phyloP scores from a whole-genome alignment of 495 filamentous ascomycete species.

The Talaromyces proteolyticus region DNA sequence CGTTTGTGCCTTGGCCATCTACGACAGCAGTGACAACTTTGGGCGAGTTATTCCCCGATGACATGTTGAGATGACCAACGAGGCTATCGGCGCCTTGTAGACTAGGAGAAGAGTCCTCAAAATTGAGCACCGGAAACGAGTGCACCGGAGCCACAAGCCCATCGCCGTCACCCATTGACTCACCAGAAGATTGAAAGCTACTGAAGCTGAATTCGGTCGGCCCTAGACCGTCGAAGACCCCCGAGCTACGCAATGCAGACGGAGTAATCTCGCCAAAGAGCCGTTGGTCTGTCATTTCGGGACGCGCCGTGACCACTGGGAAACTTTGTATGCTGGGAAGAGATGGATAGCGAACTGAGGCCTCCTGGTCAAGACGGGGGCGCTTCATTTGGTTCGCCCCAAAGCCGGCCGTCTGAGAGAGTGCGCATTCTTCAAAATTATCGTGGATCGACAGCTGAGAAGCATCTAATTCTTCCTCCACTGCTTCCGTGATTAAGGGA shows the following conservation, averaged over 20 bases:
- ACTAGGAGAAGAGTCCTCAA: slow-evolving; percentile 46
- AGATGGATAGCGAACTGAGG: slow-evolving; percentile 34
- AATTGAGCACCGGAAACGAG: slow-evolving; percentile 33
- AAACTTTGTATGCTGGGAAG: slow-evolving; percentile 38
- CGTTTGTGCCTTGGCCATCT: slow-evolving; percentile 24
- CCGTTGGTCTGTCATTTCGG: slow-evolving; percentile 34
- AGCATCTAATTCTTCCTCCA: slow-evolving; percentile 47
- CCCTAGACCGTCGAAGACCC: slow-evolving; percentile 26
- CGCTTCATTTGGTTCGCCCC: slow-evolving; percentile 19
- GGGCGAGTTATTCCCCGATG: slow-evolving; percentile 26
- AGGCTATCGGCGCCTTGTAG: slow-evolving; percentile 62
- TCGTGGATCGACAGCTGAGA: slow-evolving; percentile 58
- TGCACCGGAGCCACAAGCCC: slow-evolving; percentile 32
- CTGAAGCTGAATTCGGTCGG: slow-evolving; percentile 25
- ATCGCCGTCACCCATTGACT: slow-evolving; percentile 37
- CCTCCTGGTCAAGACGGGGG: slow-evolving; percentile 21
- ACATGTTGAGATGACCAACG: slow-evolving; percentile 63
- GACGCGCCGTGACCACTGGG: slow-evolving; percentile 17
- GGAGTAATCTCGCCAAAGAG: slow-evolving; percentile 78
- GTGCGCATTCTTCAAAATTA: slow-evolving; percentile 18
- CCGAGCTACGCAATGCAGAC: slow-evolving; percentile 63
- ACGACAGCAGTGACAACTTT: slow-evolving; percentile 16
- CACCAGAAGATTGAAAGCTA: slow-evolving; percentile 30
- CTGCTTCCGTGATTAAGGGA: slow-evolving; percentile 39
- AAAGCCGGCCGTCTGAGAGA: not conserved